Conservation (phyloP, 2,329 filamentous ascomycete genomes). For the Trichophyton verrucosum region DNA sequence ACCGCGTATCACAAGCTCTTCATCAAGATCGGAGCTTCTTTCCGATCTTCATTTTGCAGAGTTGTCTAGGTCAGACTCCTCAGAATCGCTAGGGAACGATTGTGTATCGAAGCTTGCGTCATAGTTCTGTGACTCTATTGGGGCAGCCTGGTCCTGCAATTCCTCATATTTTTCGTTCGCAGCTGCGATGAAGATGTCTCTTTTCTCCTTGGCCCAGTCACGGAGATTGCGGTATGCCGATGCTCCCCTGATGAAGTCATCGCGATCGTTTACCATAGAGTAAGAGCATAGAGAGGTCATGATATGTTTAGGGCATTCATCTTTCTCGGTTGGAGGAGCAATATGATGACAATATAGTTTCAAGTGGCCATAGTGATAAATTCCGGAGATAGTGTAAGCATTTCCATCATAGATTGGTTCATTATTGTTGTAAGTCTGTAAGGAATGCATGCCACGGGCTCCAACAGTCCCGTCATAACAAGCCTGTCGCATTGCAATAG, state of each 20-base stretch:
- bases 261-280: conserved; percentile 18
- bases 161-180: background rate
- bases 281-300: conserved; percentile 16
- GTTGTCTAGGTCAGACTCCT: no score
- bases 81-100: background rate
- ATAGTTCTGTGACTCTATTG: background rate
- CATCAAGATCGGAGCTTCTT: no score
- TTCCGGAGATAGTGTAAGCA: conserved; percentile 27
- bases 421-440: conserved; percentile 26
- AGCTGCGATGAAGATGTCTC: conserved; percentile 17
- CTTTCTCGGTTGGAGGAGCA: background rate
- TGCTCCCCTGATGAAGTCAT: conserved; percentile 25
- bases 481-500: conserved; percentile 25
- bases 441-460: conserved; percentile 26
- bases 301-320: conserved; percentile 7
- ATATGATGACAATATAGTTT: conserved; percentile 8
- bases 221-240: conserved; percentile 31
- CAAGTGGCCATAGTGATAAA: conserved; percentile 6
- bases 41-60: no score
- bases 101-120: background rate
- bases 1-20: no score
- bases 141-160: background rate
- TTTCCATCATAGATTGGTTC: conserved; percentile 28
- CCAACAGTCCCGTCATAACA: conserved; percentile 30
- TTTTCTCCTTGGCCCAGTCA: conserved; percentile 27